A percentile compares a stretch with the other conserved stretches of the same genome.
Evolutionary conservation across 129 eudicot species (phyloP).

Genomic region (Lactuca sativa): DNA sequence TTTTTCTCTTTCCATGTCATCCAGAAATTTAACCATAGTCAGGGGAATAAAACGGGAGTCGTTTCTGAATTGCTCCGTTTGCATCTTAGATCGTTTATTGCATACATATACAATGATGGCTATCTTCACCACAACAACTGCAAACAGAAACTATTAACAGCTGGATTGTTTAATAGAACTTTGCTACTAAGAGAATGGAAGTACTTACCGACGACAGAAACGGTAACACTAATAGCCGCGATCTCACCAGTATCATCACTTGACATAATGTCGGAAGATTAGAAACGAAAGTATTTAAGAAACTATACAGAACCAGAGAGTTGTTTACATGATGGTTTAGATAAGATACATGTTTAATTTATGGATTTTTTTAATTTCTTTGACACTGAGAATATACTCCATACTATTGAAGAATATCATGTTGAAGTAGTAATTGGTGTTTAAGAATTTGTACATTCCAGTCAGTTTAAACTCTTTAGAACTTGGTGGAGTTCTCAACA

Average conservation of each 20-base stretch:
- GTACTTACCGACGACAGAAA: constrained; percentile 14
- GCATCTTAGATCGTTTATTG: constrained; percentile 4
- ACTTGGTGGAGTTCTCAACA: no score
- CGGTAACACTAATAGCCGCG: not conserved
- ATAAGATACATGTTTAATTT: no score
- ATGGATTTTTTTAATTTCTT: no score
- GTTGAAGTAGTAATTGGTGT: no score
- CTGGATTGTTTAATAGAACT: not conserved
- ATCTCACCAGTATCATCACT: not conserved
- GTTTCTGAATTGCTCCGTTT: not conserved
- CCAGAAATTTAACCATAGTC: constrained; percentile 23
- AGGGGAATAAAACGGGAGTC: constrained; percentile 24
- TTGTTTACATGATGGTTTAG: not conserved
- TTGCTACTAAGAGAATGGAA: not conserved
- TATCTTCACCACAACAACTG: constrained; percentile 24
- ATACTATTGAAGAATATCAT: no score
- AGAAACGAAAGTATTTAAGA: not conserved
- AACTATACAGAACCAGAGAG: not conserved
- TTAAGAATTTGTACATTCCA: no score
- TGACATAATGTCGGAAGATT: constrained; percentile 22
- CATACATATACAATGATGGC: constrained; percentile 18
- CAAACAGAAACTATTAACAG: not conserved
- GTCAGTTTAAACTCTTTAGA: no score
- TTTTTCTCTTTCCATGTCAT: constrained; percentile 30
- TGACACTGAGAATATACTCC: no score